phyloP scores from a whole-genome alignment of 2,329 filamentous ascomycete genomes.

The Cytospora piceae region DNA sequence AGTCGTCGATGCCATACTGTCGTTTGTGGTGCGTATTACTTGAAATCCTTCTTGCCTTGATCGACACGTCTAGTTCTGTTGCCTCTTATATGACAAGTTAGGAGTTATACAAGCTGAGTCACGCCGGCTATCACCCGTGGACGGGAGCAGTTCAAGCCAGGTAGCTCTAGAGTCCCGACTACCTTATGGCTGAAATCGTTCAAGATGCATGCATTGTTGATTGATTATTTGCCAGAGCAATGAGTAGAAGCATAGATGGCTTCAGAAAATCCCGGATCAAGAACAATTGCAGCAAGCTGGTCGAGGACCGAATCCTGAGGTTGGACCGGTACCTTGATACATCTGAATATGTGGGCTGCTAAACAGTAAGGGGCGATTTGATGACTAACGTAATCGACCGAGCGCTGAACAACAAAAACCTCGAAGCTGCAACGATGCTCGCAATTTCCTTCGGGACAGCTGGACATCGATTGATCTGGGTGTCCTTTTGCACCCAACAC shows the following conservation, averaged over 20 bases:
- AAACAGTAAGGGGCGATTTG: neutral
- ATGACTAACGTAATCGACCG: neutral
- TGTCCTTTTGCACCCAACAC: constrained; percentile 10
- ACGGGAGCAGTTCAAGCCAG: constrained; percentile 6
- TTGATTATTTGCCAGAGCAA: neutral
- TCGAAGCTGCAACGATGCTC: neutral
- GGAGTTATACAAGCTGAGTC: constrained; percentile 15
- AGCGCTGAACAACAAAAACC: constrained; percentile 1
- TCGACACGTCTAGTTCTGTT: neutral
- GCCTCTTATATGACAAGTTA: constrained; percentile 4
- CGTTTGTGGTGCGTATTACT: neutral
- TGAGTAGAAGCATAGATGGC: neutral
- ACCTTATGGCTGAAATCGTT: neutral
- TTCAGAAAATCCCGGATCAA: neutral
- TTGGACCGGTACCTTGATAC: neutral
- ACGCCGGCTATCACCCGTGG: constrained; percentile 5
- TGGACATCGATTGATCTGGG: constrained; percentile 12
- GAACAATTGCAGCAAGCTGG: neutral
- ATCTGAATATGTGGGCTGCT: neutral
- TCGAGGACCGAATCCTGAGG: neutral
- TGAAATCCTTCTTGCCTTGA: neutral
- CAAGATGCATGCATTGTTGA: neutral
- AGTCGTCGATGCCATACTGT: constrained; percentile 21
- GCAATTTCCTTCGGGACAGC: constrained; percentile 20
- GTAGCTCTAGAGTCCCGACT: neutral